Percentiles rank a stretch among this genome's conserved stretches.
phyloP scores from a whole-genome alignment of 768 basidiomycete genomes.

The Rubroboletus satanas region DNA sequence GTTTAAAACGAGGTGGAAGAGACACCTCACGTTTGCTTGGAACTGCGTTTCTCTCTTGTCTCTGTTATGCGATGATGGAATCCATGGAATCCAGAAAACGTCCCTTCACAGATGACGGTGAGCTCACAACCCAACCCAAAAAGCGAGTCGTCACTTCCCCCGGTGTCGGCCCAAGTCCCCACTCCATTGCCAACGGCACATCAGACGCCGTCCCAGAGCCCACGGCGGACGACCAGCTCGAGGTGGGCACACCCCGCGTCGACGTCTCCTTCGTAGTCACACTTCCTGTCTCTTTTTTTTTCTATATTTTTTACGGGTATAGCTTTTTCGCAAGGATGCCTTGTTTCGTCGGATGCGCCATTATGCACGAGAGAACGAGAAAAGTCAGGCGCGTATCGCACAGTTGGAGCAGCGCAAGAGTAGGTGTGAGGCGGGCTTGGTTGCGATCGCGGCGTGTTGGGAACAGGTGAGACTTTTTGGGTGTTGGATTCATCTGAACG shows the following conservation, averaged over 20 bases:
- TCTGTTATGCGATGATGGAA: conserved; percentile 39
- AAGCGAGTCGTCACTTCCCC: conserved; percentile 48
- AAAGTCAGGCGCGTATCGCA: conserved; percentile 55
- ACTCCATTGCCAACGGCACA: conserved; percentile 37
- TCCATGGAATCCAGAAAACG: conserved; percentile 65
- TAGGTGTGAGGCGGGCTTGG: conserved; percentile 66
- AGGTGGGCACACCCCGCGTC: conserved; percentile 44
- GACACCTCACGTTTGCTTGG: conserved; percentile 10
- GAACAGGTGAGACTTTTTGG: conserved; percentile 50
- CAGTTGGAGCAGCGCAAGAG: conserved; percentile 64
- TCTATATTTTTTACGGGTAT: conserved; percentile 1
- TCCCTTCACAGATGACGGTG: conserved; percentile 49
- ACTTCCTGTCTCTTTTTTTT: conserved; percentile 12
- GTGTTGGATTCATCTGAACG: no score
- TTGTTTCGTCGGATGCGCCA: conserved; percentile 82
- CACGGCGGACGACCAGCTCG: conserved; percentile 53
- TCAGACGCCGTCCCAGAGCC: conserved; percentile 39
- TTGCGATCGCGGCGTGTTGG: conserved; percentile 79
- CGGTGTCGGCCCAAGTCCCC: conserved; percentile 48
- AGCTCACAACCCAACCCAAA: conserved; percentile 43
- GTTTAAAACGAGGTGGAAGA: conserved; percentile 22
- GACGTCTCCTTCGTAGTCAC: conserved; percentile 22
- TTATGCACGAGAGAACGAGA: conserved; percentile 72
- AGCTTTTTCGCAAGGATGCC: conserved; percentile 87
- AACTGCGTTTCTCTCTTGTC: conserved; percentile 12